Conservation (phyloP, 1,284 basidiomycete species). For the Fomitopsis palustris region DNA sequence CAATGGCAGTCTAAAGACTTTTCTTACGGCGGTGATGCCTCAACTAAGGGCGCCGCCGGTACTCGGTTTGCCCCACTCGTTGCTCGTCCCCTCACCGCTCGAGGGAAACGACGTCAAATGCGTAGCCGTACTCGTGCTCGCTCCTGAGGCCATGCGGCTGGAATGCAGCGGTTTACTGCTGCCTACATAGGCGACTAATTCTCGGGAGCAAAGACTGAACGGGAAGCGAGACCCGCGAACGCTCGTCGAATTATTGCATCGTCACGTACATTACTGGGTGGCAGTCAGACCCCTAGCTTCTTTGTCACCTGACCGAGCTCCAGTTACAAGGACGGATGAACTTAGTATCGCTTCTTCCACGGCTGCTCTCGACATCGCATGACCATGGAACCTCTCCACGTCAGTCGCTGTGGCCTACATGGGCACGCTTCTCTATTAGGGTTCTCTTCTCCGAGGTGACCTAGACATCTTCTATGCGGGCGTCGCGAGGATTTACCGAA, state of each 20-base stretch:
- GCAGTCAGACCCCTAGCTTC: background rate
- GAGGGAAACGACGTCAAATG: background rate
- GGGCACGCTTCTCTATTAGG: background rate
- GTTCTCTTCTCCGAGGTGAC: background rate
- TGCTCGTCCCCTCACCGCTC: background rate
- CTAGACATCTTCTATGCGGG: background rate
- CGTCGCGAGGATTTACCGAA: background rate
- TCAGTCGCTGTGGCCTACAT: background rate
- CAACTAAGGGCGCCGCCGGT: background rate
- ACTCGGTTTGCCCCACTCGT: background rate
- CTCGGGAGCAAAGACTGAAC: background rate
- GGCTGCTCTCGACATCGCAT: background rate
- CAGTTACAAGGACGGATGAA: background rate
- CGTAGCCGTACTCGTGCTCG: background rate
- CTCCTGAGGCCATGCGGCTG: background rate
- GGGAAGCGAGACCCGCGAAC: background rate
- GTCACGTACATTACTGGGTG: background rate
- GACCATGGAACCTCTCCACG: background rate
- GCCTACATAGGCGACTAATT: background rate
- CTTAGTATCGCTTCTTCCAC: background rate
- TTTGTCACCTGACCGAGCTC: background rate
- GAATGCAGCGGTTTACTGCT: background rate
- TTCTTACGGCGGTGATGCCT: background rate
- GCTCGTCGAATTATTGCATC: background rate
- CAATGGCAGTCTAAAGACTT: background rate